Base-by-base conservation (phyloP, 2,329 filamentous ascomycete species). In the Coniochaeta sp. region DNA sequence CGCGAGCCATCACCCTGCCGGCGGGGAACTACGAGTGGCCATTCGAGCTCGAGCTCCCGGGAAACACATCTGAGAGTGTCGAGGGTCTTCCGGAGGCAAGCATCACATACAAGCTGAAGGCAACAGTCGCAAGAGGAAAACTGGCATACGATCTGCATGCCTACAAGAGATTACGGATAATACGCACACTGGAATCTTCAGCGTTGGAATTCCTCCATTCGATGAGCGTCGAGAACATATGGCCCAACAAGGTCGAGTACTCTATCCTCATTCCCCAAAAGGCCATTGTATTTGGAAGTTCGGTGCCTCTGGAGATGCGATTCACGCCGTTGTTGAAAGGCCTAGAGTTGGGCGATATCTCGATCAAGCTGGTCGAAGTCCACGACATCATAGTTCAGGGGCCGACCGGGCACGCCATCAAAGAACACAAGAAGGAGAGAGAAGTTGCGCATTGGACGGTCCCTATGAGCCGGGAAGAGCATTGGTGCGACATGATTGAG, bases 241-340 rank as follows among this genome's bases (percentile, higher is more conserved):
- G 95, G 95, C 90, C 92, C 6, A 95, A 96, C 78, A 99, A 99
- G 79, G 85, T 98, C 67, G 91, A 96, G 72, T 99, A 99, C 76
- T 93, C 91, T 33, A 92, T 99, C 64, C 86, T 91, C 61, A 90
- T 96, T 12, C 93, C 95, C 0, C 93, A 91, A 69, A 97, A 97
- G 77, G 95, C 95, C 1, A 89, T 96, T 59, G 89, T 96, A 19
- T 96, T 97, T 68, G 95, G 95, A 57, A 96, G 91, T n/a, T 82
- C 83, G 24, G 87, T 98, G 57, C 86, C 87, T 1, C 82, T 96
- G 62, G 88, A 96, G 67, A 93, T 97, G 77, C 86, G 90, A 64
- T 87, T 98, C 64, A 90, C 92, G 1, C 93, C 93, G 0, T 79
- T 98, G 1, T 79, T 96, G 58, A 98, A 99, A 74, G 93, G 92